Conservation (phyloP, 2,329 filamentous ascomycete genomes). For the Hypoxylon sp. region DNA sequence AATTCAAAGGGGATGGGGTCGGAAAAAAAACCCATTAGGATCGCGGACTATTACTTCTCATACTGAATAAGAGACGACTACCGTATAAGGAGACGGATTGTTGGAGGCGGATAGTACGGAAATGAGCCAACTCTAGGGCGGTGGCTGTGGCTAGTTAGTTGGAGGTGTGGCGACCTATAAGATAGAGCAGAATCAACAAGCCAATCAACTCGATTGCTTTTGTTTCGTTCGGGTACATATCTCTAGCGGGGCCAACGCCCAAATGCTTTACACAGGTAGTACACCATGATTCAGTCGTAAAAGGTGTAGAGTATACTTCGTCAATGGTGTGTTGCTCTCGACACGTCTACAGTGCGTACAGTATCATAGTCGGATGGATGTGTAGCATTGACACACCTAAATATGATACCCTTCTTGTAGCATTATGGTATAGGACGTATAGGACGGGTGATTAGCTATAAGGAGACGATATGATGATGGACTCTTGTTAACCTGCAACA, state of each 20-base stretch:
- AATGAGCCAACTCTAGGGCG: conserved; percentile 9
- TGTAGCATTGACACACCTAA: conserved; percentile 32
- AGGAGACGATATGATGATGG: conserved; percentile 11
- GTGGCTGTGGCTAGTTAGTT: conserved; percentile 29
- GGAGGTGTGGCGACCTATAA: conserved; percentile 35
- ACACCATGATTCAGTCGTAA: conserved; percentile 22
- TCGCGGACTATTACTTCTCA: conserved; percentile 5
- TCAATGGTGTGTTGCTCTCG: not conserved
- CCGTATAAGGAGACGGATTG: conserved; percentile 17
- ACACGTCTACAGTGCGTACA: conserved; percentile 6
- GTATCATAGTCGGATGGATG: conserved; percentile 22
- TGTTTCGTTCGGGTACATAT: conserved; percentile 9
- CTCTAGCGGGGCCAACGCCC: not conserved
- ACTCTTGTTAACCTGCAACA: conserved; percentile 1
- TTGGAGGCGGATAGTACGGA: conserved; percentile 10
- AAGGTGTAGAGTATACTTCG: conserved; percentile 5
- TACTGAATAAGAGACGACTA: conserved; percentile 18
- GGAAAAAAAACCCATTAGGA: conserved; percentile 6
- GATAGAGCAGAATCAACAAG: conserved; percentile 7
- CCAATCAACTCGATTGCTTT: conserved; percentile 23
- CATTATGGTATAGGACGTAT: conserved; percentile 17
- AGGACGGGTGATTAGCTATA: conserved; percentile 13
- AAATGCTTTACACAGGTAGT: not conserved
- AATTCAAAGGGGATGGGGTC: conserved; percentile 6
- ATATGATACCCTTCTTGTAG: conserved; percentile 29